Percentiles rank a stretch among this genome's conserved stretches.
phyloP scores from a whole-genome alignment of 2,329 filamentous ascomycete genomes.

The Plectosphaerella sp. region DNA sequence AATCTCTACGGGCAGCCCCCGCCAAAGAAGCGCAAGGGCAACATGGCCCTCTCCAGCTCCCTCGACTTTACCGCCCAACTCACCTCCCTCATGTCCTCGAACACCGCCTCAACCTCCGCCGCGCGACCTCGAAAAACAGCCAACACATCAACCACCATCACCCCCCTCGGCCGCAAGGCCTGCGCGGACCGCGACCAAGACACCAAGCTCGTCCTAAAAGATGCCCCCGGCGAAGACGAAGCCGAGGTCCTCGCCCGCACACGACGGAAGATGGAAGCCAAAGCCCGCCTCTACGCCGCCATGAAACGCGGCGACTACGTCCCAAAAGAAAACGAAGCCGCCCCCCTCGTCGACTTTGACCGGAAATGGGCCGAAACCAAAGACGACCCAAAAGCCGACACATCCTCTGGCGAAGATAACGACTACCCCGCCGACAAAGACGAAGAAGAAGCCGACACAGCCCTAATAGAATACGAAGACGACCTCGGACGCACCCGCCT shows the following conservation, averaged over 20 bases:
- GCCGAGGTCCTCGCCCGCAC: conserved; percentile 67
- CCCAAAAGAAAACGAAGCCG: conserved; percentile 58
- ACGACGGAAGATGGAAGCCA: conserved; percentile 81
- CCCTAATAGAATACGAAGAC: conserved; percentile 82
- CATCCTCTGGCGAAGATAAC: conserved; percentile 47
- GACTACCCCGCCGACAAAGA: conserved; percentile 33
- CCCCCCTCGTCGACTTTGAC: conserved; percentile 86
- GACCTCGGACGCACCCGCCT: conserved; percentile 83
- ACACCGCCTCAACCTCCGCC: conserved; percentile 34
- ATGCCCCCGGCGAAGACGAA: conserved; percentile 54
- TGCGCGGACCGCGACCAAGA: conserved; percentile 29
- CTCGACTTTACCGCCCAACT: conserved; percentile 88
- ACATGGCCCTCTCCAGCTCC: conserved; percentile 66
- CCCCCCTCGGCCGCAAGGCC: conserved; percentile 47
- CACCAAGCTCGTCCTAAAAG: conserved; percentile 42
- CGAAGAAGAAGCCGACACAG: conserved; percentile 37
- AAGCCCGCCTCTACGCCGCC: conserved; percentile 80
- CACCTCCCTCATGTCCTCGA: conserved; percentile 67
- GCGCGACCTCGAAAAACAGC: conserved; percentile 33
- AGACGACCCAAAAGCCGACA: conserved; percentile 39
- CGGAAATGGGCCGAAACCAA: conserved; percentile 83
- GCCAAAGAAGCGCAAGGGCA: conserved; percentile 64
- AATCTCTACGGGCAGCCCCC: conserved; percentile 74
- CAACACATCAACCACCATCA: neutral
- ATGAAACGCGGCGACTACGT: conserved; percentile 88